Conservation (phyloP, 768 basidiomycete genomes). For the Trametopsis cervina region DNA sequence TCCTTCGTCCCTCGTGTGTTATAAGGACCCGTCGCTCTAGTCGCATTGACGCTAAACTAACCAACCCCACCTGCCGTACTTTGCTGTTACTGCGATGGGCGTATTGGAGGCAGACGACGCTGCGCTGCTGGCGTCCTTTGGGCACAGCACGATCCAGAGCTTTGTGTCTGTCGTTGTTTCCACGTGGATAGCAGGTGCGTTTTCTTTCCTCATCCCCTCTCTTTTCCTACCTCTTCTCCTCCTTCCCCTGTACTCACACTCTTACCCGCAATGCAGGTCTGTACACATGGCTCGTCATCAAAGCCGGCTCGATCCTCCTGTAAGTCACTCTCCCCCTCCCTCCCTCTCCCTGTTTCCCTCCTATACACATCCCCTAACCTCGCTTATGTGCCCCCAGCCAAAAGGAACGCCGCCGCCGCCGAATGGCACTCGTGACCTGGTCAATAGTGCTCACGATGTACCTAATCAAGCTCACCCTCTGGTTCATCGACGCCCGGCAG, state of each 20-base stretch:
- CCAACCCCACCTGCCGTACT: no score
- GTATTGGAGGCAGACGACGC: no score
- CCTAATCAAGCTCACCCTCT: slow-evolving; percentile 11
- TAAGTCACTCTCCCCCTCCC: not conserved
- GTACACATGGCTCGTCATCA: not conserved
- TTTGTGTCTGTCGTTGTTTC: slow-evolving; percentile 11
- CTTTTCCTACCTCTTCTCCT: not conserved
- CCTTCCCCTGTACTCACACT: no score
- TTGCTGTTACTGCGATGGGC: no score
- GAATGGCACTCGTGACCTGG: not conserved
- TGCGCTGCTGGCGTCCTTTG: slow-evolving; percentile 1
- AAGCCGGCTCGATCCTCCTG: not conserved
- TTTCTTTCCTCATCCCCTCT: not conserved
- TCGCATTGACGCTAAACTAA: no score
- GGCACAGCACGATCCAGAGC: slow-evolving; percentile 3
- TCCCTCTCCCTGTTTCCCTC: not conserved
- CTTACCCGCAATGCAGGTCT: not conserved
- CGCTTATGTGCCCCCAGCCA: not conserved
- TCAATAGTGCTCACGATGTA: slow-evolving; percentile 9
- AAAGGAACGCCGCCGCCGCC: not conserved
- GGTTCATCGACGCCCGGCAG: slow-evolving; percentile 16
- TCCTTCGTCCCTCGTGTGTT: no score
- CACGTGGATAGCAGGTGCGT: slow-evolving; percentile 4
- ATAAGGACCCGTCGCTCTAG: no score
- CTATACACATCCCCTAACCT: no score